Conservation (phyloP, 2,329 filamentous ascomycete genomes). For the Trichothecium sympodiale region DNA sequence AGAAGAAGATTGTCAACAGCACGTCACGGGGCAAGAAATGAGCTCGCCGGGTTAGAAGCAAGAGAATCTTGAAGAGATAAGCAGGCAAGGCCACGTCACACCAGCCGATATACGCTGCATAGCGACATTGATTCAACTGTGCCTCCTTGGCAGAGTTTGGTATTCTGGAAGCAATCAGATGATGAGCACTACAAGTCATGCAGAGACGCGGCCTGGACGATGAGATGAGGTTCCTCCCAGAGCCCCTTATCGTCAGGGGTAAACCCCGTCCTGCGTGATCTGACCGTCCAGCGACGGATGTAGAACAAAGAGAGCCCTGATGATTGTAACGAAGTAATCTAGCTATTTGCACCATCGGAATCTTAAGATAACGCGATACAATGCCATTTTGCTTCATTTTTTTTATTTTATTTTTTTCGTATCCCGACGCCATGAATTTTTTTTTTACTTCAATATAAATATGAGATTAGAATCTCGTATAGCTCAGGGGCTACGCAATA, state of each 20-base stretch:
- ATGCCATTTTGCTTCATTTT: too few species aligned
- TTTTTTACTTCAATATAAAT: too few species aligned
- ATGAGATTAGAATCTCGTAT: too few species aligned
- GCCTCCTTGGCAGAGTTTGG: too few species aligned
- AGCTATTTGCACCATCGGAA: too few species aligned
- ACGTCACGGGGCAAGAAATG: constrained; percentile 54
- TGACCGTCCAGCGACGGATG: constrained; percentile 25
- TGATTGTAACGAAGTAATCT: constrained; percentile 14
- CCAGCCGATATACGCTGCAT: neutral
- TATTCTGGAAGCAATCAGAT: constrained; percentile 25
- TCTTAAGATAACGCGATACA: too few species aligned
- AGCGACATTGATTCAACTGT: constrained; percentile 1
- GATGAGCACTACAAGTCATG: constrained; percentile 31
- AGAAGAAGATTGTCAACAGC: constrained; percentile 71
- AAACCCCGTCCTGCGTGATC: constrained; percentile 21
- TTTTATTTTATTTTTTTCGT: too few species aligned
- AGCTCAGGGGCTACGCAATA: too few species aligned
- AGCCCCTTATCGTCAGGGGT: constrained; percentile 20
- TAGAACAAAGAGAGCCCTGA: constrained; percentile 54
- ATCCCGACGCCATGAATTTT: too few species aligned
- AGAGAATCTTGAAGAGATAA: constrained; percentile 4
- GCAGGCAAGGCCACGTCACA: neutral
- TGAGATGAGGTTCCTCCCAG: constrained; percentile 16
- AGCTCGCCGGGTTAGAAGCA: constrained; percentile 5
- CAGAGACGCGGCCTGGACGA: constrained; percentile 6